These are phyloP conservation scores for Aspergillus sclerotialis DNA, from an alignment of 2,329 filamentous ascomycete genomes.

Conservation along the genomic window DNA sequence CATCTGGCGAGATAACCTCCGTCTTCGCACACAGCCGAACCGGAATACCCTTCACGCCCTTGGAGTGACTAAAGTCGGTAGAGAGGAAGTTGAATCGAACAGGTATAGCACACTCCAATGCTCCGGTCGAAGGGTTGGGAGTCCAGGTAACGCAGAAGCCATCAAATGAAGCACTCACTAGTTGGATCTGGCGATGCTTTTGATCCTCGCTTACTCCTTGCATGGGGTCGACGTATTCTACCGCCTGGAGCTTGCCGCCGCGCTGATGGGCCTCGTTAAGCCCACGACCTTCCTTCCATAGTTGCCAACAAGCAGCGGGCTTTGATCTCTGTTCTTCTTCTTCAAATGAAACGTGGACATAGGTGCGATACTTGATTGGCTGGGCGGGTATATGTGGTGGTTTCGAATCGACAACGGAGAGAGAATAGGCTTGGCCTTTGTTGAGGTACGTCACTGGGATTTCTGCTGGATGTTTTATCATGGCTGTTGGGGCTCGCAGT, in stretches of 20 bases:
- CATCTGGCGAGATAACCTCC: constrained; percentile 53
- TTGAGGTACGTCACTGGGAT: constrained; percentile 98
- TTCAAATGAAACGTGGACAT: constrained; percentile 91
- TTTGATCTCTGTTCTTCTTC: constrained; percentile 87
- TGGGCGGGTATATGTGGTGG: constrained; percentile 52
- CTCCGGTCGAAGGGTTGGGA: constrained; percentile 56
- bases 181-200: constrained; percentile 56
- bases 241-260: constrained; percentile 84
- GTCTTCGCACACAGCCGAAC: constrained; percentile 92
- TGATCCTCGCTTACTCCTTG: constrained; percentile 50
- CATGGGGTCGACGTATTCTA: constrained; percentile 76
- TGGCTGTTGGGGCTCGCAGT: constrained; percentile 88
- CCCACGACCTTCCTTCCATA: constrained; percentile 96
- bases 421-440: constrained; percentile 89
- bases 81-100: constrained; percentile 98
- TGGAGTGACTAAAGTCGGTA: constrained; percentile 97
- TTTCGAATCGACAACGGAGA: constrained; percentile 73
- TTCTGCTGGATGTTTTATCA: constrained; percentile 79
- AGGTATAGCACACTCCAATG: constrained; percentile 73
- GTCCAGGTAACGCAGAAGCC: constrained; percentile 91
- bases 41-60: constrained; percentile 95
- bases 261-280: constrained; percentile 91
- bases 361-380: constrained; percentile 75
- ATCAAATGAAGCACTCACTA: constrained; percentile 78
- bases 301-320: constrained; percentile 75